These are phyloP conservation scores for Ophiognomonia clavigignenti-juglandacearum DNA, from an alignment of 2,329 filamentous ascomycete genomes.

Conservation along the genomic window DNA sequence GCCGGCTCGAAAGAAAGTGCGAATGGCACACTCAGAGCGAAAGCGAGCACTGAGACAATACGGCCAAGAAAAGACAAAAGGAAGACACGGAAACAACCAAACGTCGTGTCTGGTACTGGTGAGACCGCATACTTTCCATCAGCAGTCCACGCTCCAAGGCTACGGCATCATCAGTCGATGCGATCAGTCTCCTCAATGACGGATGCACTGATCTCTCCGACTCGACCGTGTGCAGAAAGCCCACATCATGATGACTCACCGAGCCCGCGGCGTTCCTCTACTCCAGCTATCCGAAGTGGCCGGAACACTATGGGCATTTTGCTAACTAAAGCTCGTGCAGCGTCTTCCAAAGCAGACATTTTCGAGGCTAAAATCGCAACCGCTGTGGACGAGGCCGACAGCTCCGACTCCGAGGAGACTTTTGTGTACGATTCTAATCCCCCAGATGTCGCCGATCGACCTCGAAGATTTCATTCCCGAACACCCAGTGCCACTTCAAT, in stretches of 20 bases:
- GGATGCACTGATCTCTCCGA: conserved; percentile 29
- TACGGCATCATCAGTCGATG: conserved; percentile 37
- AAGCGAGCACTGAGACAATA: conserved; percentile 93
- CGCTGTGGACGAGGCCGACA: conserved; percentile 92
- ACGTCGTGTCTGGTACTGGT: conserved; percentile 69
- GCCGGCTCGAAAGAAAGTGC: conserved; percentile 59
- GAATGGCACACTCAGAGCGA: conserved; percentile 73
- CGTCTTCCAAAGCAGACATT: conserved; percentile 93
- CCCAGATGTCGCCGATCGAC: conserved; percentile 58
- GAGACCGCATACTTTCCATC: conserved; percentile 35
- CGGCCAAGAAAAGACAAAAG: conserved; percentile 91
- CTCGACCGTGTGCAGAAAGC: conserved; percentile 29
- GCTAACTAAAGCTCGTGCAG: conserved; percentile 48
- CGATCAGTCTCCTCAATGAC: conserved; percentile 28
- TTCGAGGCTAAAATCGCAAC: conserved; percentile 97
- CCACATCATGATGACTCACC: conserved; percentile 26
- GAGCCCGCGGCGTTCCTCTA: conserved; percentile 20
- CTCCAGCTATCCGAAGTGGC: conserved; percentile 22
- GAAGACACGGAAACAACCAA: conserved; percentile 69
- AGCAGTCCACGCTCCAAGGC: conserved; percentile 25
- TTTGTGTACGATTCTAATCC: conserved; percentile 99
- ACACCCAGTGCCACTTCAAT: conserved; percentile 91
- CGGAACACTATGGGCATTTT: conserved; percentile 34
- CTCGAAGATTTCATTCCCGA: conserved; percentile 81
- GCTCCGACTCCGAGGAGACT: conserved; percentile 95